A percentile compares a stretch with the other conserved stretches of the same genome.
Conservation (phyloP, 2,329 filamentous ascomycete genomes). For the Fusarium neocosmosporiellum region DNA sequence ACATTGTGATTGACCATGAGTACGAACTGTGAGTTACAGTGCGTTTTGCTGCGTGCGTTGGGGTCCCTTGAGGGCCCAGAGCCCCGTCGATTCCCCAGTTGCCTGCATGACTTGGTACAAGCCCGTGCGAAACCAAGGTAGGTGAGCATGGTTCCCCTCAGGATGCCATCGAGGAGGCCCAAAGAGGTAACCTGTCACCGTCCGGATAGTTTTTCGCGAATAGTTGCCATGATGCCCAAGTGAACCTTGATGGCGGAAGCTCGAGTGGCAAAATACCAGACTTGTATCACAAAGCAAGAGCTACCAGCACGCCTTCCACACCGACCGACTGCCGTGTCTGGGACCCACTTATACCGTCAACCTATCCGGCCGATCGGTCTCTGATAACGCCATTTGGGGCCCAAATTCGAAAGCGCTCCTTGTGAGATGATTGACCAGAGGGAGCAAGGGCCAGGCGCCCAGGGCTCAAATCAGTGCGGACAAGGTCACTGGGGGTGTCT, state of each 20-base stretch:
- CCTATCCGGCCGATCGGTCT: constrained; percentile 39
- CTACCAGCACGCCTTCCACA: constrained; percentile 13
- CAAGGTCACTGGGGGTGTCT: not conserved
- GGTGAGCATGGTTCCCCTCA: constrained; percentile 9
- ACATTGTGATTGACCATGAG: not conserved
- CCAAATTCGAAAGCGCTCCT: constrained; percentile 39
- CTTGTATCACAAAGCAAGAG: constrained; percentile 30
- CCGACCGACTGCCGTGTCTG: constrained; percentile 39
- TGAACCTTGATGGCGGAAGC: not conserved
- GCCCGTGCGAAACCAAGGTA: constrained; percentile 15
- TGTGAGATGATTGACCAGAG: constrained; percentile 29
- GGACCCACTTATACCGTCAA: constrained; percentile 36
- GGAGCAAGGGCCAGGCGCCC: constrained; percentile 4
- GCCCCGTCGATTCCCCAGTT: constrained; percentile 33
- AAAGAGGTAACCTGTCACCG: not conserved
- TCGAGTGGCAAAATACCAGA: constrained; percentile 30
- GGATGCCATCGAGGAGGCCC: not conserved
- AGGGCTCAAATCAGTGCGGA: constrained; percentile 31
- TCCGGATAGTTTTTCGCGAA: not conserved
- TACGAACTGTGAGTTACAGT: constrained; percentile 1
- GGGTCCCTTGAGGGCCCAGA: constrained; percentile 4
- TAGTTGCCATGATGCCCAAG: not conserved
- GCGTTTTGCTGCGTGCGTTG: constrained; percentile 21
- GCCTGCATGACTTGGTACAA: constrained; percentile 27
- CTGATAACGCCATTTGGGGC: constrained; percentile 43